Evolutionary conservation across 768 basidiomycete genomes (phyloP).

Genomic region (Vararia minispora): DNA sequence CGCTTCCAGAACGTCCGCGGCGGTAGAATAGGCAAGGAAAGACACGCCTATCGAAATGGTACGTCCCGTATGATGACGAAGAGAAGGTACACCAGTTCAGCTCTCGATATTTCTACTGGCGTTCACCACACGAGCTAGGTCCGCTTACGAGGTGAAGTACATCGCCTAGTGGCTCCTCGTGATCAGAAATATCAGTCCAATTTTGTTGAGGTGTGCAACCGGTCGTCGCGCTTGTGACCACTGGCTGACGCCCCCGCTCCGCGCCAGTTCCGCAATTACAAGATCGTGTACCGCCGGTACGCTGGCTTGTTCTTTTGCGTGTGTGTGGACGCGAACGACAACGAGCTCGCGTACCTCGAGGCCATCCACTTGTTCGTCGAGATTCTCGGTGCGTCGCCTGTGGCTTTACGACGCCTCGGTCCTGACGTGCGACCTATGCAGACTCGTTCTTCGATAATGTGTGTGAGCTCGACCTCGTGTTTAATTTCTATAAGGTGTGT

Average conservation of each 20-base stretch:
- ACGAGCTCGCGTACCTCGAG: slow-evolving; percentile 94
- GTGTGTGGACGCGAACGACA: slow-evolving; percentile 97
- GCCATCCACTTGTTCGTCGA: slow-evolving; percentile 98
- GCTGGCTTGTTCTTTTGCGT: slow-evolving; percentile 97
- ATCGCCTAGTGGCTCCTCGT: slow-evolving; percentile 87
- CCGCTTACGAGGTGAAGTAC: slow-evolving; percentile 90
- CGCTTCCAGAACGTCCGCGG: background rate
- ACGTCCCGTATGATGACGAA: slow-evolving; percentile 97
- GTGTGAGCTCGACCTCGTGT: slow-evolving; percentile 94
- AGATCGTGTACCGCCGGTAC: slow-evolving; percentile 93
- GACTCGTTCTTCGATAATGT: slow-evolving; percentile 99
- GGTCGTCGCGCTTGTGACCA: background rate
- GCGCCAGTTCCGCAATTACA: slow-evolving; percentile 88
- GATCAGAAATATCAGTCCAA: slow-evolving; percentile 99
- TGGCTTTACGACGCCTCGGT: slow-evolving; percentile 1
- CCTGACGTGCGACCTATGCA: slow-evolving; percentile 20
- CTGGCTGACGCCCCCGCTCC: slow-evolving; percentile 6
- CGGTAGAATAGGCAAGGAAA: slow-evolving; percentile 96
- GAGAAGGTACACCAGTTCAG: slow-evolving; percentile 62
- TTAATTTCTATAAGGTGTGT: slow-evolving; percentile 93
- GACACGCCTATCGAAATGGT: slow-evolving; percentile 96
- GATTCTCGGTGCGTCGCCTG: slow-evolving; percentile 62
- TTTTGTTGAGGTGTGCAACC: slow-evolving; percentile 79
- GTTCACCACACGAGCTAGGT: slow-evolving; percentile 38
- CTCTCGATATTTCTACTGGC: background rate